Evolutionary conservation across 305 asterid species (phyloP).

Genomic region (Fraxinus dipetala): DNA sequence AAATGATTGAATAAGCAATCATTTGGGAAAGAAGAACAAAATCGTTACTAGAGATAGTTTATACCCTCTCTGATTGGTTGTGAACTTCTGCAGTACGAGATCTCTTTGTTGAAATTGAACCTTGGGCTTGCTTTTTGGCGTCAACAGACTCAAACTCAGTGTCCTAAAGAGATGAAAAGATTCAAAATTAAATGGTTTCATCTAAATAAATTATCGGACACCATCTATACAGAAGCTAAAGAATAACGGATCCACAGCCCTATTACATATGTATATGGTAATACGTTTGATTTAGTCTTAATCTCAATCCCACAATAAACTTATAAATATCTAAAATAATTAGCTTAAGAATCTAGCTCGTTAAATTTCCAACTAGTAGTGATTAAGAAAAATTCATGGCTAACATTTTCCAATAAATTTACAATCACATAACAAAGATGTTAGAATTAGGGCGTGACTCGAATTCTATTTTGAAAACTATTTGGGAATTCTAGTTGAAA

Average conservation of each 20-base stretch:
- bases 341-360: background rate
- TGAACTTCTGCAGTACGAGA: slow-evolving; percentile 60
- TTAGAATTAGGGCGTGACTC: background rate
- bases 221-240: background rate
- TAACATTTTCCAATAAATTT: background rate
- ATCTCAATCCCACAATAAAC: background rate
- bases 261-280: background rate
- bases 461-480: background rate
- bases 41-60: background rate
- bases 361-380: background rate
- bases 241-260: background rate
- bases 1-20: slow-evolving; percentile 1
- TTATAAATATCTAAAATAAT: too few relatives aligned
- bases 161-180: slow-evolving; percentile 26
- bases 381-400: background rate
- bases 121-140: slow-evolving; percentile 33
- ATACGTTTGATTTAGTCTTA: background rate
- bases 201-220: background rate
- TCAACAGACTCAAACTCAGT: slow-evolving; percentile 34
- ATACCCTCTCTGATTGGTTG: slow-evolving; percentile 56
- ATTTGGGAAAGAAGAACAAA: background rate
- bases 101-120: slow-evolving; percentile 40
- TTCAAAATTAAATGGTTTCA: background rate
- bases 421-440: background rate
- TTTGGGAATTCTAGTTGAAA: background rate